Evolutionary conservation across 129 eudicot genomes (phyloP).

Genomic region (carrot (Daucus carota)): DH1_v3.0 NC_030381.2:51498501-51499000

Average conservation of each 20-base stretch:
- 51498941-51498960: constrained; percentile 76
- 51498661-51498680: neutral
- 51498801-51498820: constrained; percentile 96
- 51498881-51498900: constrained; percentile 97
- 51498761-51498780: neutral
- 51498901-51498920: constrained; percentile 89
- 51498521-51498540: neutral
- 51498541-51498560: neutral
- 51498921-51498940: constrained; percentile 94
- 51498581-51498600: neutral
- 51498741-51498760: neutral
- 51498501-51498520: neutral
- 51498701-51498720: neutral
- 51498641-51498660: neutral
- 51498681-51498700: neutral
- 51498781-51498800: neutral
- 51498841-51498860: constrained; percentile 77
- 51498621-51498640: neutral
- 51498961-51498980: constrained; percentile 86
- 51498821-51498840: constrained; percentile 97
- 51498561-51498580: neutral
- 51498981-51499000: constrained; percentile 87
- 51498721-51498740: neutral
- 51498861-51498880: constrained; percentile 82
- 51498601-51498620: neutral